Evolutionary conservation across 768 basidiomycete species (phyloP).

Genomic region (Tylopilus intermedius): DNA sequence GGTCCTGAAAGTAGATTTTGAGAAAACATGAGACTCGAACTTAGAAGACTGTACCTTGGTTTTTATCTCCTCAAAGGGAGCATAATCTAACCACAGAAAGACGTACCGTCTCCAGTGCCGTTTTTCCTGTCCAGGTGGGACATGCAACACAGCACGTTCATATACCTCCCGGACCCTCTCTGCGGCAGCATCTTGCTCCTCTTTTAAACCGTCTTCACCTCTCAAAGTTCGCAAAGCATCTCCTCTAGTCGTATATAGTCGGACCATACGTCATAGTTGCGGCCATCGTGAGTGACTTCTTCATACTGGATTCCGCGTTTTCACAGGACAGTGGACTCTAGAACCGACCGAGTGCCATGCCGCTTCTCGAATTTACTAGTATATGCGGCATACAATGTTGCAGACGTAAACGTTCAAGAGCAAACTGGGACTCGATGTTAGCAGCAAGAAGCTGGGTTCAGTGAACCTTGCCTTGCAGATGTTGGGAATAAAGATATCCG

Average conservation of each 20-base stretch:
- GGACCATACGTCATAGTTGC: slow-evolving; percentile 98
- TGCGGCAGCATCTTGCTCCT: slow-evolving; percentile 59
- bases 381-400: slow-evolving; percentile 82
- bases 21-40: background rate
- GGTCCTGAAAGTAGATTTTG: slow-evolving; percentile 51
- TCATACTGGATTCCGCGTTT: slow-evolving; percentile 99
- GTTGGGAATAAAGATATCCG: too few relatives aligned
- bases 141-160: slow-evolving; percentile 90
- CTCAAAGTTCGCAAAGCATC: slow-evolving; percentile 71
- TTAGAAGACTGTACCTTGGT: slow-evolving; percentile 55
- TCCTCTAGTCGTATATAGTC: slow-evolving; percentile 94
- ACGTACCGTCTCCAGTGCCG: slow-evolving; percentile 87
- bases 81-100: slow-evolving; percentile 93
- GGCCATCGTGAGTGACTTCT: slow-evolving; percentile 83
- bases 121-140: slow-evolving; percentile 92
- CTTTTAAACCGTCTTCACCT: slow-evolving; percentile 68
- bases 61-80: slow-evolving; percentile 94
- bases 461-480: slow-evolving; percentile 80
- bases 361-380: slow-evolving; percentile 95
- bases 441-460: background rate
- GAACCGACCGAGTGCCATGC: slow-evolving; percentile 80
- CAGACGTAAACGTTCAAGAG: slow-evolving; percentile 86
- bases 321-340: slow-evolving; percentile 91
- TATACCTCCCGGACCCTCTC: slow-evolving; percentile 87
- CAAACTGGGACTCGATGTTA: slow-evolving; percentile 56